A percentile compares a stretch with the other conserved stretches of the same genome.
phyloP scores from a whole-genome alignment of 805 yeast species.

The Ogataea angusta region DNA sequence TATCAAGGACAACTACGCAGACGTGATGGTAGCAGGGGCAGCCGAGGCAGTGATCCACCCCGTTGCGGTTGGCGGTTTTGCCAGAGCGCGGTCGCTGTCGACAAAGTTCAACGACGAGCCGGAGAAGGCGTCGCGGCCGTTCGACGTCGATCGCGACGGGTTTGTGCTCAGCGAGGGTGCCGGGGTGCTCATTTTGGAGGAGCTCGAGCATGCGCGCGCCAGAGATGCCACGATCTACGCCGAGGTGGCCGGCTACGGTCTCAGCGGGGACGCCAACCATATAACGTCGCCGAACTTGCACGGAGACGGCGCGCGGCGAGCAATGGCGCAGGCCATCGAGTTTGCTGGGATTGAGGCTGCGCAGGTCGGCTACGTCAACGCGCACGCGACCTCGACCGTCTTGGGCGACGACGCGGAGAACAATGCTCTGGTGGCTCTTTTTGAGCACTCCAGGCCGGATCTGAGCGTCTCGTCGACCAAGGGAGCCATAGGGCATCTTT shows the following conservation, averaged over 20 bases:
- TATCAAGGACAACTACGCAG: constrained; percentile 74
- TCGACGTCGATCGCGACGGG: constrained; percentile 75
- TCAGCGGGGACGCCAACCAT: constrained; percentile 88
- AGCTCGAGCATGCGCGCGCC: constrained; percentile 64
- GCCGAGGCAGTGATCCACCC: constrained; percentile 88
- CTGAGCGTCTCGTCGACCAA: constrained; percentile 76
- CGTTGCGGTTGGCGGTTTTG: constrained; percentile 82
- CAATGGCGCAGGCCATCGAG: constrained; percentile 75
- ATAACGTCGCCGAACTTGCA: constrained; percentile 84
- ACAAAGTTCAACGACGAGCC: constrained; percentile 63
- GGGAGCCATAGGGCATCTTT: constrained; percentile 88
- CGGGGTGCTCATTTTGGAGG: constrained; percentile 77
- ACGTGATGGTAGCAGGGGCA: constrained; percentile 93
- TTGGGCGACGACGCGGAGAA: constrained; percentile 90
- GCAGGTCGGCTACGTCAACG: constrained; percentile 76
- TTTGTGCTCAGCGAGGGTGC: constrained; percentile 94
- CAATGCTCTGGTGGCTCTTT: constrained; percentile 59
- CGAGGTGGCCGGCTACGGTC: constrained; percentile 83
- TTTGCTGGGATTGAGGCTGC: constrained; percentile 45
- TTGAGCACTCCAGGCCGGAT: constrained; percentile 37
- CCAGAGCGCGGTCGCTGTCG: constrained; percentile 79
- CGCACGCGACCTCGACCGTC: constrained; percentile 93
- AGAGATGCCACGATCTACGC: constrained; percentile 72
- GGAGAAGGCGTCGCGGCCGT: constrained; percentile 74
- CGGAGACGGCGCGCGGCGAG: constrained; percentile 80